A percentile compares a stretch with the other conserved stretches of the same genome.
Conservation (phyloP, 164 flowering plant species). For the Annona cherimola region DNA sequence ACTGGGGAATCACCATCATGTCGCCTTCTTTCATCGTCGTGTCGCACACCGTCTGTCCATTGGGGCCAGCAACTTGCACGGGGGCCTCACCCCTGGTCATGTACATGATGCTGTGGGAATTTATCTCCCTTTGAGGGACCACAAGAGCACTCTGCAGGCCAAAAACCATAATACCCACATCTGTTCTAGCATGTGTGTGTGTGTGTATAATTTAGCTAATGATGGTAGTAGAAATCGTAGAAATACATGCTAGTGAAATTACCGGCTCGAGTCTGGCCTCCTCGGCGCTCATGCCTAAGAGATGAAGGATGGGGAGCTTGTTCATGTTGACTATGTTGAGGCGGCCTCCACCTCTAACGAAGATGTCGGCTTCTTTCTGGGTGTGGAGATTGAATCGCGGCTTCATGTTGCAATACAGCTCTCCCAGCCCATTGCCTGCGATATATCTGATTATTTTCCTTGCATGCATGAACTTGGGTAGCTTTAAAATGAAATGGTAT, state of each 20-base stretch:
- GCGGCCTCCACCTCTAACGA: conserved; percentile 27
- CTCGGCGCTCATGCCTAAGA: conserved; percentile 39
- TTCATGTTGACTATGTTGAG: conserved; percentile 22
- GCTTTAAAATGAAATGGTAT: not conserved
- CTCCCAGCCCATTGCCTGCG: conserved; percentile 31
- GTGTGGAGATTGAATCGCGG: conserved; percentile 23
- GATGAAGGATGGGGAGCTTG: conserved; percentile 36
- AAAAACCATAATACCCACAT: not conserved
- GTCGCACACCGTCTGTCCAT: conserved; percentile 27
- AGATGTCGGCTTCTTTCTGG: conserved; percentile 21
- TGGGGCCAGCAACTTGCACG: conserved; percentile 26
- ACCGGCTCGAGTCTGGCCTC: conserved; percentile 35
- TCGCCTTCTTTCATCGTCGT: conserved; percentile 28
- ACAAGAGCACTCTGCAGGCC: conserved; percentile 30
- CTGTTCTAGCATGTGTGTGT: not conserved
- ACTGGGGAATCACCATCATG: conserved; percentile 39
- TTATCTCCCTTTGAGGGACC: conserved; percentile 31
- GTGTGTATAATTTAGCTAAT: not conserved
- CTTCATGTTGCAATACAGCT: conserved; percentile 32
- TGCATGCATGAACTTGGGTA: not conserved
- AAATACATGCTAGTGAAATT: not conserved
- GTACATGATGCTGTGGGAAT: conserved; percentile 31
- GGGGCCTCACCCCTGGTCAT: conserved; percentile 31
- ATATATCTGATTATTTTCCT: not conserved
- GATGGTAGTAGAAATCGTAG: not conserved